Conservation (phyloP, 768 basidiomycete species). For the Lentinus tigrinus region DNA sequence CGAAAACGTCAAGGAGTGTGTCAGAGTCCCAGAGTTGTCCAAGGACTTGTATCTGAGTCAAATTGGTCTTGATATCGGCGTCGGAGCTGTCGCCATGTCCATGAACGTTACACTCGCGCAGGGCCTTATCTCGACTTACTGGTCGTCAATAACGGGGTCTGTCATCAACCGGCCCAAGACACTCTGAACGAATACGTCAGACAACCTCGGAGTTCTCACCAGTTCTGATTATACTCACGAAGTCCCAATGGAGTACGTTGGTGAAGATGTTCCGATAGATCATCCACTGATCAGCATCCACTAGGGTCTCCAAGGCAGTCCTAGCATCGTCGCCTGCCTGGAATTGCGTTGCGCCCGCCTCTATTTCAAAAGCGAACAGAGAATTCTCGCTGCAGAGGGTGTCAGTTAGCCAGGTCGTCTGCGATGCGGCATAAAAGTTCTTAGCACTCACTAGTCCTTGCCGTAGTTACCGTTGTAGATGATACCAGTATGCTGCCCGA, state of each 20-base stretch:
- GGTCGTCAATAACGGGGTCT: slow-evolving; percentile 49
- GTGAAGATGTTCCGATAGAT: slow-evolving; percentile 56
- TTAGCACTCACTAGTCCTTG: slow-evolving; percentile 36
- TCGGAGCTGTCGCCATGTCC: slow-evolving; percentile 42
- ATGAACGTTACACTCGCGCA: background rate
- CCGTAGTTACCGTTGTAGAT: slow-evolving; percentile 72
- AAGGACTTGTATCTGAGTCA: slow-evolving; percentile 49
- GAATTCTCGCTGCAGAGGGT: slow-evolving; percentile 46
- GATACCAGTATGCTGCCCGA: slow-evolving; percentile 54
- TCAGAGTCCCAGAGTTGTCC: slow-evolving; percentile 51
- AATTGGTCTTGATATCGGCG: slow-evolving; percentile 50
- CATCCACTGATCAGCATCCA: slow-evolving; percentile 64
- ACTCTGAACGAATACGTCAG: slow-evolving; percentile 38
- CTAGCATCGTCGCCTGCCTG: slow-evolving; percentile 35
- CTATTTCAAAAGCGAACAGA: slow-evolving; percentile 55
- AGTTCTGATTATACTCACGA: slow-evolving; percentile 40
- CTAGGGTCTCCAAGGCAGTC: slow-evolving; percentile 48
- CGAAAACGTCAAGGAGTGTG: slow-evolving; percentile 39
- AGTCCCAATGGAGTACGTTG: slow-evolving; percentile 62
- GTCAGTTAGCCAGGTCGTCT: background rate
- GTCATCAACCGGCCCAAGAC: slow-evolving; percentile 60
- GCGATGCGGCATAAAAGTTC: background rate
- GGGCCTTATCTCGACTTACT: slow-evolving; percentile 27
- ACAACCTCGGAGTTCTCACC: background rate
- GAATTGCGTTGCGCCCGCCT: slow-evolving; percentile 57